Base-by-base conservation (phyloP, 257 asterid species). In the Thymus quinquecostatus region DNA sequence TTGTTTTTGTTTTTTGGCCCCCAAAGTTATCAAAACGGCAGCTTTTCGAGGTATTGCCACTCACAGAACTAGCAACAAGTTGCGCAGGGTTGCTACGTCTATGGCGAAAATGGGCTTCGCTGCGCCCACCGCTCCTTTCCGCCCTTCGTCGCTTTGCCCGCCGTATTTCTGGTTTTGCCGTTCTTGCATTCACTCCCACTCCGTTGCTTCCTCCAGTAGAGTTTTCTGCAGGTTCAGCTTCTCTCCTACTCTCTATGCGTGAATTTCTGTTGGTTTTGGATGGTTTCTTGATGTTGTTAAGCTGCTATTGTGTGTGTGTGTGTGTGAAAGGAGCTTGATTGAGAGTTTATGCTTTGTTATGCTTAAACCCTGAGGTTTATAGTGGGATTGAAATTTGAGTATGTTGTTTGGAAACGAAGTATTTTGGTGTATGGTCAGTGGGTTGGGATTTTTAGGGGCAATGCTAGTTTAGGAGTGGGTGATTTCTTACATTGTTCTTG, bases 51-150 rank as follows among this genome's bases (percentile, higher is more conserved):
- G 73, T 69, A 33, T 40, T 32, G 3, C 53, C 68, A 40, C 72
- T 51, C 64, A 76, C 82, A 81, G 89, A 78, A 75, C 76, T 72
- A 85, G 92, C 91, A 85, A 75, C 50, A 86, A 80, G 88, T 91
- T 90, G 67, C 88, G 89, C 58, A 85, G 85, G 84, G 83, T 59
- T 67, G 75, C 81, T 10, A 84, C 85, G 33, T 91, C 92, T 66
- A 90, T 89, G 94, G 92, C 89, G 40, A 81, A 87, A 75, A 82
- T 86, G 98, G 95, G 94, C 43, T 88, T 89, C 81, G 80, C 87
- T 65, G 61, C 86, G 75, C 96, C 81, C 69, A 75, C 88, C 40
- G 56, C 85, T 44, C 81, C 88, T 72, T 83, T 87, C 30, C 74
- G 87, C 75, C 77, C 87, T 33, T 74, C 88, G 40, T 47, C 82